phyloP scores from a whole-genome alignment of 208 protist species.

The Perkinsela sp. region DNA sequence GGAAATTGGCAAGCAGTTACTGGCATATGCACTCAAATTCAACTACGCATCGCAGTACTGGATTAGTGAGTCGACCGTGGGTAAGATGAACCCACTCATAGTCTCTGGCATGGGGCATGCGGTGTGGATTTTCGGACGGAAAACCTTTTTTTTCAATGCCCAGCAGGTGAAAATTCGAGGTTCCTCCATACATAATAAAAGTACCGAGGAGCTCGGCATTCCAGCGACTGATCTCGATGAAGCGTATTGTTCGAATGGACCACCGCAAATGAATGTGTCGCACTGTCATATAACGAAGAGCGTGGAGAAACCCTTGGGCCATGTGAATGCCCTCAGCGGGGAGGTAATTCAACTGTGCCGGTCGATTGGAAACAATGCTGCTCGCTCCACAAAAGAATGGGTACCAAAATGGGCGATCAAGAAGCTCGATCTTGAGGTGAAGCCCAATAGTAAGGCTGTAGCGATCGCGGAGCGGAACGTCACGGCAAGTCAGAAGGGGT shows the following conservation, averaged over 20 bases:
- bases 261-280: no score
- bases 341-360: neutral
- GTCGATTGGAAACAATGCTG: neutral
- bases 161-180: neutral
- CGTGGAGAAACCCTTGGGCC: no score
- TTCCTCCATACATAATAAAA: no score
- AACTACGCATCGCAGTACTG: neutral
- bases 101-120: neutral
- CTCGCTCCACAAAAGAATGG: neutral
- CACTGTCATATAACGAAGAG: no score
- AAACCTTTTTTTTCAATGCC: neutral
- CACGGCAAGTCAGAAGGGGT: no score
- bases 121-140: neutral
- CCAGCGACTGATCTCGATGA: no score
- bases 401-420: neutral
- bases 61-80: neutral
- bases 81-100: neutral
- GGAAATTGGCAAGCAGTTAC: neutral
- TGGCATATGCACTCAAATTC: neutral
- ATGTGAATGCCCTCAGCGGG: neutral
- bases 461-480: neutral
- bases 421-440: neutral
- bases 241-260: no score
- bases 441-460: neutral
- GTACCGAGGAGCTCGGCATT: no score